Base-by-base conservation (phyloP, 2,329 filamentous ascomycete species). In the Botrytis aclada region DNA sequence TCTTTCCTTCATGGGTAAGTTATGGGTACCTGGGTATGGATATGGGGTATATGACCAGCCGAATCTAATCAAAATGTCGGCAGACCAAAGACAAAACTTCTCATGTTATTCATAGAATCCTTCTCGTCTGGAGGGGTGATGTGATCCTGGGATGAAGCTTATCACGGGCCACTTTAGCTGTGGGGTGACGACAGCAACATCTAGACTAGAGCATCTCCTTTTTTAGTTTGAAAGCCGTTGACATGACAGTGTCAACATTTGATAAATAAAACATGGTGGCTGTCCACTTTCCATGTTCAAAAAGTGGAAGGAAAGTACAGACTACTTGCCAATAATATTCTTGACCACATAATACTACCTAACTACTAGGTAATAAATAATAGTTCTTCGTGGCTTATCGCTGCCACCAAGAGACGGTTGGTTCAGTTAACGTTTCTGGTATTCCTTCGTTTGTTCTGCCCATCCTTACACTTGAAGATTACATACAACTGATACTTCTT, bases 81-180 rank as follows among this genome's bases (percentile, higher is more conserved):
- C 34, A 51, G 47, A n/a, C 10, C 18, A 51, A 29, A 56, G 29
- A 18, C 34, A 41, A 56, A 37, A 41, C 32, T 41, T 56, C 56
- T 56, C 47, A 67, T 67, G 47, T 67, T 54, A 25, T 29, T 39
- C 16, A 12, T 47, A 43, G 32, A 32, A 32, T 16, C 16, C 32
- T 56, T 18, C 51, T 18, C 8, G 22, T 34, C 64, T 39, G 45
- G 45, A 66, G 64, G 45, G 64, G 22, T 51, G 64, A 66, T 39
- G 45, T 14, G 22, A 39, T 39, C 37, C 64, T 41, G 64, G 47
- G 64, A 67, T 67, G 34, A 56, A 56, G 64, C 34, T 41, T 29
- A 39, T 39, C 64, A 67, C 64, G 45, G 64, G 32, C 64, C 64
- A 66, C 64, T 45, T 10, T 51, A 34, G 6, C 64, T 66, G 64